Percentiles rank a stretch among this genome's conserved stretches.
phyloP scores from a whole-genome alignment of 2,329 filamentous ascomycete genomes.

The Thelonectria olida region DNA sequence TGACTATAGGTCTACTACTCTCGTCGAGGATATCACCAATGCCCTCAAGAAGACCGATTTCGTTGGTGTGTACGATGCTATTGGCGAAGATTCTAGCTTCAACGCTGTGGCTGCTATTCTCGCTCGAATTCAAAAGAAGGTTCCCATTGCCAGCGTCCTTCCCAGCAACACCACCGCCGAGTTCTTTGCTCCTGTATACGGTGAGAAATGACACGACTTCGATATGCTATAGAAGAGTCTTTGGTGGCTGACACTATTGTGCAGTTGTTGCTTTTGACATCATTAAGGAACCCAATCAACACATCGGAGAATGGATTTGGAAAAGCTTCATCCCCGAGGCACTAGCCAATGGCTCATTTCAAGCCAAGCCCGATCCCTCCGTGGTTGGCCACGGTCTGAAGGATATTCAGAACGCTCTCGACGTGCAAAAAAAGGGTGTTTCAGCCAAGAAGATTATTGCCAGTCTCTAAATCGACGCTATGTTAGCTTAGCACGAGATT shows the following conservation, averaged over 20 bases:
- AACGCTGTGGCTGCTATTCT: background rate
- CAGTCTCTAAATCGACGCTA: background rate
- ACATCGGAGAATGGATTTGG: constrained; percentile 26
- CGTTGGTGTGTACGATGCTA: background rate
- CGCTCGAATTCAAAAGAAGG: background rate
- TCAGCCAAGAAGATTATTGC: constrained; percentile 52
- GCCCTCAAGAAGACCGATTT: background rate
- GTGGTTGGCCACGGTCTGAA: constrained; percentile 44
- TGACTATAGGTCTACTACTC: constrained; percentile 46
- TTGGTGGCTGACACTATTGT: background rate
- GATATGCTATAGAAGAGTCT: background rate
- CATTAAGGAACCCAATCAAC: background rate
- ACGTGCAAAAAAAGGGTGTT: constrained; percentile 43
- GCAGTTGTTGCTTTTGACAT: background rate
- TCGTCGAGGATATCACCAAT: constrained; percentile 20
- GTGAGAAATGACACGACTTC: background rate
- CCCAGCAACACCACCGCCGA: background rate
- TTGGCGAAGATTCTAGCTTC: background rate
- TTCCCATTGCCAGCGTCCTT: background rate
- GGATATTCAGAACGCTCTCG: constrained; percentile 41
- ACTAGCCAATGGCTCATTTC: constrained; percentile 35
- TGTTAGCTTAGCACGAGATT: background rate
- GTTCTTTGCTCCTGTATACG: background rate
- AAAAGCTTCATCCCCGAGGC: constrained; percentile 39
- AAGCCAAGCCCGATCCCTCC: constrained; percentile 36